Conservation (phyloP, 495 filamentous ascomycete genomes). For the Aspergillus biplanus region DNA sequence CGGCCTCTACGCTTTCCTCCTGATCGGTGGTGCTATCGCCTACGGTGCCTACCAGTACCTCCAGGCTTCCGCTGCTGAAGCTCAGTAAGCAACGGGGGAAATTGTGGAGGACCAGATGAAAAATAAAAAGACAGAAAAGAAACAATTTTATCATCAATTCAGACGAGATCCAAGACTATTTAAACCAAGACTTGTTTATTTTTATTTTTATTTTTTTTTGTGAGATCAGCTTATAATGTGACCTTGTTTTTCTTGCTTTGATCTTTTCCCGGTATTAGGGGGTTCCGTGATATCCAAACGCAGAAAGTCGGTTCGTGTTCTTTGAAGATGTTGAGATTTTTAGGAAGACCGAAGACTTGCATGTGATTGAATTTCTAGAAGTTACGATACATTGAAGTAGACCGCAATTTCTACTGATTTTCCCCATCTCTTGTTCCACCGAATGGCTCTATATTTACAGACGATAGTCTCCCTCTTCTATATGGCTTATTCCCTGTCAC, state of each 20-base stretch:
- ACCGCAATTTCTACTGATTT: not conserved
- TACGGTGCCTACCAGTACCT: constrained; percentile 90
- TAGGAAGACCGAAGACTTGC: not conserved
- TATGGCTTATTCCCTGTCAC: too few species aligned
- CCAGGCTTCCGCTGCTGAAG: constrained; percentile 54
- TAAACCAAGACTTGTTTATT: constrained; percentile 7
- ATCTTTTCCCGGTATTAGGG: constrained; percentile 16
- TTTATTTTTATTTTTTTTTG: not conserved
- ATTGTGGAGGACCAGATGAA: constrained; percentile 11
- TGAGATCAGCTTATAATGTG: constrained; percentile 12
- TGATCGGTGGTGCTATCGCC: constrained; percentile 76
- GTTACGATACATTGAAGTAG: not conserved
- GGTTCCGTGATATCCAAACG: constrained; percentile 26
- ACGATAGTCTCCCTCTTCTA: too few species aligned
- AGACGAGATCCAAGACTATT: constrained; percentile 20
- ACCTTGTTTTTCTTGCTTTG: constrained; percentile 12
- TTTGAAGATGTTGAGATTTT: constrained; percentile 6
- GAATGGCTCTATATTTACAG: too few species aligned
- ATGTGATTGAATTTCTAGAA: not conserved
- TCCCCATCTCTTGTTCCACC: not conserved
- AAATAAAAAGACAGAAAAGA: constrained; percentile 17
- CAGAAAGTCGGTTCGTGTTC: constrained; percentile 17
- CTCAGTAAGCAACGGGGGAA: constrained; percentile 24
- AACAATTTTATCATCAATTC: constrained; percentile 17
- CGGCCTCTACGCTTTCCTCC: constrained; percentile 79